Percentiles rank a stretch among this genome's conserved stretches.
Conservation (phyloP, 345 rosid genomes). For the Adansonia digitata region DNA sequence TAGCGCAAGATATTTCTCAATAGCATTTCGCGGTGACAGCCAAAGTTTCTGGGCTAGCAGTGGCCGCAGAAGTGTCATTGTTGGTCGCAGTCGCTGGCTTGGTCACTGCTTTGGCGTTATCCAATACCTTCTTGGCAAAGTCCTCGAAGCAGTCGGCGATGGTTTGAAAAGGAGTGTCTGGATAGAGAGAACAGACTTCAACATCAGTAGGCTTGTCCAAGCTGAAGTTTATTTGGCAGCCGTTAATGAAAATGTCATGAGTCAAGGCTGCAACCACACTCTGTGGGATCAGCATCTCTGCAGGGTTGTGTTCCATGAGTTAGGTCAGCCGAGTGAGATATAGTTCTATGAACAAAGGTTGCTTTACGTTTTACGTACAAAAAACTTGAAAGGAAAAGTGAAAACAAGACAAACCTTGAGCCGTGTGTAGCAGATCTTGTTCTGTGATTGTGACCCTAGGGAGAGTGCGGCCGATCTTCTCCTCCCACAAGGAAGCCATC, state of each 20-base stretch:
- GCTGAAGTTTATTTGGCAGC: conserved; percentile 28
- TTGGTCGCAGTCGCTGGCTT: neutral
- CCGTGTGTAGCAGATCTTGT: conserved; percentile 27
- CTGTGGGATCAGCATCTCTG: conserved; percentile 33
- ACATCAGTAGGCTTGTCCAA: conserved; percentile 22
- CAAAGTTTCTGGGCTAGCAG: conserved; percentile 4
- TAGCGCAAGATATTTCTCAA: neutral
- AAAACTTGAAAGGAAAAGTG: no score
- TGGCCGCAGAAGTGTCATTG: neutral
- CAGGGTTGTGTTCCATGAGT: neutral
- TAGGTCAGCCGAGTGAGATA: no score
- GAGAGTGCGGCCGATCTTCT: conserved; percentile 23
- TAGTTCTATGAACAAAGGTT: no score
- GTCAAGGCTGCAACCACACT: conserved; percentile 31
- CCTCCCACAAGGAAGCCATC: conserved; percentile 35
- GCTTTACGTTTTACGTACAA: no score
- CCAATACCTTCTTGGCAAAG: conserved; percentile 6
- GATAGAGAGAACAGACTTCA: conserved; percentile 22
- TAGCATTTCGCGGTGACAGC: conserved; percentile 16
- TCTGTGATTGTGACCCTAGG: conserved; percentile 29
- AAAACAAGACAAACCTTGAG: conserved; percentile 17
- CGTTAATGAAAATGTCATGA: conserved; percentile 34
- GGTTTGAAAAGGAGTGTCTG: conserved; percentile 14
- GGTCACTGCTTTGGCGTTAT: conserved; percentile 9
- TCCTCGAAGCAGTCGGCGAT: conserved; percentile 29